These are phyloP conservation scores for Wickerhamiella kurtzmanii DNA, from an alignment of 805 yeast species.

Conservation along the genomic window DNA sequence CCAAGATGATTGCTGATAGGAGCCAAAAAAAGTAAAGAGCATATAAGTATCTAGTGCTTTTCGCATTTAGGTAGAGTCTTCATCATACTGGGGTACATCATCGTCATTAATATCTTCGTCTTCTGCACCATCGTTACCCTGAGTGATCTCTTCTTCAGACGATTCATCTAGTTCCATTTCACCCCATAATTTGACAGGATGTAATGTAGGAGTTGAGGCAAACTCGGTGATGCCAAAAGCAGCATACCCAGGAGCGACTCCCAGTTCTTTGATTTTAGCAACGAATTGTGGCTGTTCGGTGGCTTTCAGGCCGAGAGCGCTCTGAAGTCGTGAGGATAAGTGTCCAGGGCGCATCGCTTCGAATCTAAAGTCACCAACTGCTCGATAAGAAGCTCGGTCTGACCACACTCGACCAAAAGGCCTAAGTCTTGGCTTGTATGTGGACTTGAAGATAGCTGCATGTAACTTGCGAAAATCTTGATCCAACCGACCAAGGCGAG, in stretches of 20 bases:
- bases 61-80: too few species aligned
- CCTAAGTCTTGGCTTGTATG: conserved; percentile 50
- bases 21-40: conserved; percentile 1
- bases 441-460: conserved; percentile 80
- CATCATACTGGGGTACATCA: neutral
- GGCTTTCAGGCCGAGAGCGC: conserved; percentile 55
- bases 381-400: neutral
- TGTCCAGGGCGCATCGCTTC: neutral
- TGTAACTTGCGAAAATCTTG: conserved; percentile 70
- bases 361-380: neutral
- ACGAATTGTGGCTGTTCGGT: conserved; percentile 71
- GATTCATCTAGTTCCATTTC: conserved; percentile 5
- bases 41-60: neutral
- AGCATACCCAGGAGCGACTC: conserved; percentile 77
- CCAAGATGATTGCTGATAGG: conserved; percentile 22
- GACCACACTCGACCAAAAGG: conserved; percentile 50
- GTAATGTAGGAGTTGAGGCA: conserved; percentile 26
- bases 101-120: neutral
- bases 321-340: conserved; percentile 44
- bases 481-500: conserved; percentile 74
- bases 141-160: too few species aligned
- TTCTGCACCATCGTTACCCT: neutral
- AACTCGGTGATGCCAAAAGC: conserved; percentile 8
- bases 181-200: conserved; percentile 6
- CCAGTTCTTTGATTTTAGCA: conserved; percentile 48